Conservation (phyloP, 1,284 basidiomycete species). For the Marasmius fiardii region DNA sequence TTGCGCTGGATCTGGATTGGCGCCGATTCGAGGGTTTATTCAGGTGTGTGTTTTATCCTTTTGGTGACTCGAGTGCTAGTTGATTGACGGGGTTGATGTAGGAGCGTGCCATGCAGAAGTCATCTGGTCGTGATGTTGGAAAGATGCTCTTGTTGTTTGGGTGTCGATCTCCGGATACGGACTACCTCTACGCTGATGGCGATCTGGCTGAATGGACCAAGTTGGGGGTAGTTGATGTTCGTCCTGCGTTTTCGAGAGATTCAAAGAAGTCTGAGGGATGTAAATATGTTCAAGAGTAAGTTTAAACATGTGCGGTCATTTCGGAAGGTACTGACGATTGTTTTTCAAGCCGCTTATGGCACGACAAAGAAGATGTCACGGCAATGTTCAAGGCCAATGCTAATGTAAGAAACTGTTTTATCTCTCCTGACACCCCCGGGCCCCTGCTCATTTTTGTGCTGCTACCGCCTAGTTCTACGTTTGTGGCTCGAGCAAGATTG, state of each 20-base stretch:
- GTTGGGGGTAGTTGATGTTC: conserved; percentile 44
- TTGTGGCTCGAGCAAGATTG: conserved; percentile 40
- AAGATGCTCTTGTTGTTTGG: conserved; percentile 47
- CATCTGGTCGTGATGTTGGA: conserved; percentile 41
- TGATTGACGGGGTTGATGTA: conserved; percentile 18
- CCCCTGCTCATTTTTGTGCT: not conserved
- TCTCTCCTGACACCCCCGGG: not conserved
- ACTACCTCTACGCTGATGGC: conserved; percentile 40
- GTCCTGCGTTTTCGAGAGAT: conserved; percentile 44
- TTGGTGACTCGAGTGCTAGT: not conserved
- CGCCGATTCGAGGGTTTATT: conserved; percentile 53
- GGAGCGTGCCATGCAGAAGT: conserved; percentile 46
- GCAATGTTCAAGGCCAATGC: conserved; percentile 33
- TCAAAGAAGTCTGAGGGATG: conserved; percentile 35
- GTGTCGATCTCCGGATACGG: conserved; percentile 39
- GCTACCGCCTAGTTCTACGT: conserved; percentile 38
- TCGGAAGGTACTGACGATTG: not conserved
- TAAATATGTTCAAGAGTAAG: conserved; percentile 50
- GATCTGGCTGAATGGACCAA: conserved; percentile 42
- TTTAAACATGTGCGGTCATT: conserved; percentile 6
- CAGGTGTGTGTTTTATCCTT: conserved; percentile 1
- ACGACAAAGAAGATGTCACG: conserved; percentile 35
- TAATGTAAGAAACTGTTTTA: conserved; percentile 7
- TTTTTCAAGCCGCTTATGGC: conserved; percentile 38
- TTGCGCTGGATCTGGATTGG: conserved; percentile 46